Evolutionary conservation across 2,329 filamentous ascomycete species (phyloP).

Genomic region (Aspergillus ustus): DNA sequence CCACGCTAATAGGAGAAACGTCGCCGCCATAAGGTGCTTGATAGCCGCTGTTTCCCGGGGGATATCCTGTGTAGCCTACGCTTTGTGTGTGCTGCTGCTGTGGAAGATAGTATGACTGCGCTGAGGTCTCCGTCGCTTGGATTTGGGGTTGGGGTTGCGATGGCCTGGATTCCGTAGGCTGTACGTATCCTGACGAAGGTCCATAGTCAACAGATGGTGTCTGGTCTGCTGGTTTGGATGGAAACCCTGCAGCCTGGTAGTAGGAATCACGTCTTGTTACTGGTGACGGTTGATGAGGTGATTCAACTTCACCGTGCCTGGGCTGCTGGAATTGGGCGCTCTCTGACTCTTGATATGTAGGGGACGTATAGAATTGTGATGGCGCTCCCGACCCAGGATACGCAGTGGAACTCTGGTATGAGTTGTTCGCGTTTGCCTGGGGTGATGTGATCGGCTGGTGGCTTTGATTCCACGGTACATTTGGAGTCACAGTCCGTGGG

Average conservation of each 20-base stretch:
- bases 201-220: constrained; percentile 20
- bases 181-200: constrained; percentile 24
- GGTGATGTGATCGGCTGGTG: constrained; percentile 28
- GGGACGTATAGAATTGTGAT: constrained; percentile 26
- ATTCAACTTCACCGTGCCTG: constrained; percentile 24
- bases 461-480: constrained; percentile 29
- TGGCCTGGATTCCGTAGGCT: constrained; percentile 20
- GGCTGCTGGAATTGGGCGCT: constrained; percentile 24
- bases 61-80: constrained; percentile 18
- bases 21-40: constrained; percentile 24
- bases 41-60: constrained; percentile 17
- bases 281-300: constrained; percentile 28
- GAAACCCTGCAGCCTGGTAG: constrained; percentile 27
- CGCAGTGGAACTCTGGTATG: constrained; percentile 24
- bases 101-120: constrained; percentile 28
- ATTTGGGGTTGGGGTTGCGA: constrained; percentile 25
- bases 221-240: constrained; percentile 26
- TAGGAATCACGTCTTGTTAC: constrained; percentile 28
- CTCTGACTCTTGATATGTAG: constrained; percentile 23
- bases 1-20: constrained; percentile 23
- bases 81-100: constrained; percentile 21
- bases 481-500: constrained; percentile 22
- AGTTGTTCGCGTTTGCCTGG: constrained; percentile 20
- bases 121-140: constrained; percentile 21
- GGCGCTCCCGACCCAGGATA: constrained; percentile 22